These are phyloP conservation scores for Annulohypoxylon moriforme DNA, from an alignment of 495 filamentous ascomycete species.

Conservation along the genomic window DNA sequence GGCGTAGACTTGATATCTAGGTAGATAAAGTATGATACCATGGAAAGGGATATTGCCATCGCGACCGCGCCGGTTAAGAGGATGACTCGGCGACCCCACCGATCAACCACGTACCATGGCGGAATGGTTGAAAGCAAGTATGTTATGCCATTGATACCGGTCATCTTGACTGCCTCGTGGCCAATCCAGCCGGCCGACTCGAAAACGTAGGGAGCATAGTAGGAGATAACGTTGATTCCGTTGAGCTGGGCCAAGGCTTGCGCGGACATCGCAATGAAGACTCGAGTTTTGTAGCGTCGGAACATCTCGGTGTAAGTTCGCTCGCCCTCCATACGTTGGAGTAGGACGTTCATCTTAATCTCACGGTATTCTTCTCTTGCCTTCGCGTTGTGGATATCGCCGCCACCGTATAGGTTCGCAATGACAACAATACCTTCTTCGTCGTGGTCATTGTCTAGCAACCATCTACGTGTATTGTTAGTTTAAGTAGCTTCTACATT, in stretches of 20 bases:
- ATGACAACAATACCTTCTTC: conserved; percentile 98
- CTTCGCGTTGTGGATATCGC: conserved; percentile 90
- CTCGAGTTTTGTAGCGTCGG: conserved; percentile 86
- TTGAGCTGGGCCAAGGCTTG: conserved; percentile 96
- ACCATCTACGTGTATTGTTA: conserved; percentile 73
- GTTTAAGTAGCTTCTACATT: conserved; percentile 24
- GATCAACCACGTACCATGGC: conserved; percentile 97
- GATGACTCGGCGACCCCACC: conserved; percentile 90
- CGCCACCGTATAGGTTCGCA: conserved; percentile 94
- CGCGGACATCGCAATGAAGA: conserved; percentile 99
- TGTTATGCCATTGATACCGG: conserved; percentile 92
- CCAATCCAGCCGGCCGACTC: conserved; percentile 95
- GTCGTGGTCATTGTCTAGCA: conserved; percentile 96
- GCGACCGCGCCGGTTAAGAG: conserved; percentile 89
- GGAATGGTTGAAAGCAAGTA: conserved; percentile 93
- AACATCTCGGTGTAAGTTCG: conserved; percentile 95
- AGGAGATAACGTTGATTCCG: conserved; percentile 99
- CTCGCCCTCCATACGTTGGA: conserved; percentile 94
- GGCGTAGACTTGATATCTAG: conserved; percentile 82
- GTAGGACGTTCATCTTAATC: conserved; percentile 96
- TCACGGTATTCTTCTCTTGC: conserved; percentile 95
- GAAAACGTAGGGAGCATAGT: conserved; percentile 97
- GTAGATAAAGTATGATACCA: conserved; percentile 95
- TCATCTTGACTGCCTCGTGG: conserved; percentile 93
- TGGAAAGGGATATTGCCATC: conserved; percentile 90